Conservation (phyloP, 805 yeast genomes). For the Saturnispora dispora region DNA sequence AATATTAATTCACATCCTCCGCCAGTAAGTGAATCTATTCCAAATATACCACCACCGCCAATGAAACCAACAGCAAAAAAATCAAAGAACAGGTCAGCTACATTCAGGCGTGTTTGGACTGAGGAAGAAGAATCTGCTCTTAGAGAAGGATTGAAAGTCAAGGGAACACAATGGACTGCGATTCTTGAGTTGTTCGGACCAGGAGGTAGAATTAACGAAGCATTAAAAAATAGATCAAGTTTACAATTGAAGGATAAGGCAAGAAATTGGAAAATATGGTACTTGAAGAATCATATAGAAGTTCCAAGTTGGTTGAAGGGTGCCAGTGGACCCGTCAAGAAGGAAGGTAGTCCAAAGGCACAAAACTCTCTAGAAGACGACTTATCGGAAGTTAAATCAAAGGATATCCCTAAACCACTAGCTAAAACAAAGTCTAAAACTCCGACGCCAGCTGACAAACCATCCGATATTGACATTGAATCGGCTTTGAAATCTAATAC, state of each 20-base stretch:
- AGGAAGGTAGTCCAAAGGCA: background rate
- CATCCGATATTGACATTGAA: background rate
- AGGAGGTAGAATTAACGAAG: constrained; percentile 81
- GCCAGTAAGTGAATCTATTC: background rate
- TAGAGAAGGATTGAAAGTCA: constrained; percentile 64
- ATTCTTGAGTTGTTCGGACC: constrained; percentile 88
- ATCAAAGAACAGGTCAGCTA: constrained; percentile 20
- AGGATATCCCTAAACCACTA: background rate
- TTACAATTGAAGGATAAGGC: constrained; percentile 95
- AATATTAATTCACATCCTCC: background rate
- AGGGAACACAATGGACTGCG: constrained; percentile 92
- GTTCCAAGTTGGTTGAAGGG: constrained; percentile 72
- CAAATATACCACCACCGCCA: background rate
- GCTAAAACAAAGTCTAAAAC: constrained; percentile 3
- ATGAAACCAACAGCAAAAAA: constrained; percentile 5
- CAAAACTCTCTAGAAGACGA: background rate
- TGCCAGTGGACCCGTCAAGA: constrained; percentile 79
- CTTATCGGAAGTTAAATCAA: background rate
- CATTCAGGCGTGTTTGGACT: constrained; percentile 70
- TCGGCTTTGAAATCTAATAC: background rate
- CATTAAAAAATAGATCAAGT: constrained; percentile 77
- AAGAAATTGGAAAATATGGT: constrained; percentile 87
- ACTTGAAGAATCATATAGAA: constrained; percentile 62
- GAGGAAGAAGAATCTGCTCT: constrained; percentile 81
- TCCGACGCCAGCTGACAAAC: background rate